Conservation (phyloP, 2,329 filamentous ascomycete genomes). For the Lasiodiplodia citricola region DNA sequence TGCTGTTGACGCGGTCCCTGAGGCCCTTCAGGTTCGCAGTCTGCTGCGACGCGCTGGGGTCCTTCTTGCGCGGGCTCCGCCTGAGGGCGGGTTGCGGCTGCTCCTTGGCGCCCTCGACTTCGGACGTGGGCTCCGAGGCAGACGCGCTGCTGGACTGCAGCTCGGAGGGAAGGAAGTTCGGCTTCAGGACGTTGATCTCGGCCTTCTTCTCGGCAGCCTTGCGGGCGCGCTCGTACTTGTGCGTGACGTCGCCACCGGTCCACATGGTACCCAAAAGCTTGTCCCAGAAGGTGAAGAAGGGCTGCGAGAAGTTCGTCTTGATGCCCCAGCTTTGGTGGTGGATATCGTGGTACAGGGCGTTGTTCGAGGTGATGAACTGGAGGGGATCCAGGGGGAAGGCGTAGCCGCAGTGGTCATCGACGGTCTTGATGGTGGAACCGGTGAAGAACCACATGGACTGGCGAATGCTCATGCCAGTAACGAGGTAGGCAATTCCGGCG, state of each 20-base stretch:
- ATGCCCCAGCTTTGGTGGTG: constrained; percentile 99
- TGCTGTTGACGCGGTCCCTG: constrained; percentile 52
- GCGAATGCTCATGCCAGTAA: constrained; percentile 80
- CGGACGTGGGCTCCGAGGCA: constrained; percentile 29
- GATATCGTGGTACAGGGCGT: constrained; percentile 95
- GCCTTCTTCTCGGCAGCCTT: constrained; percentile 62
- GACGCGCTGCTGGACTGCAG: constrained; percentile 27
- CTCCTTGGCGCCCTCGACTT: constrained; percentile 35
- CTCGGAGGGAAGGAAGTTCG: constrained; percentile 30
- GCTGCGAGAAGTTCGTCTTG: constrained; percentile 91
- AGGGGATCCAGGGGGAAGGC: constrained; percentile 94
- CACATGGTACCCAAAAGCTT: constrained; percentile 80
- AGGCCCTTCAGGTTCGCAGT: constrained; percentile 50
- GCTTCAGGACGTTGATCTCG: constrained; percentile 50
- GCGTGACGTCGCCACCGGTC: constrained; percentile 68
- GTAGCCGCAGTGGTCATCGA: constrained; percentile 97
- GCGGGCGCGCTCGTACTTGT: constrained; percentile 63
- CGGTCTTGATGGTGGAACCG: constrained; percentile 89
- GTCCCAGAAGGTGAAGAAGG: constrained; percentile 97
- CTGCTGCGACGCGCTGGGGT: constrained; percentile 43
- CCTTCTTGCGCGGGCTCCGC: constrained; percentile 50
- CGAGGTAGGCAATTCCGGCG: constrained; percentile 81
- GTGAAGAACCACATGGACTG: constrained; percentile 91
- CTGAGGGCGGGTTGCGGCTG: constrained; percentile 40
- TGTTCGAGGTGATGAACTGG: constrained; percentile 91